These are phyloP conservation scores for Wickerhamomyces mucosus DNA, from an alignment of 805 yeast species.

Conservation along the genomic window DNA sequence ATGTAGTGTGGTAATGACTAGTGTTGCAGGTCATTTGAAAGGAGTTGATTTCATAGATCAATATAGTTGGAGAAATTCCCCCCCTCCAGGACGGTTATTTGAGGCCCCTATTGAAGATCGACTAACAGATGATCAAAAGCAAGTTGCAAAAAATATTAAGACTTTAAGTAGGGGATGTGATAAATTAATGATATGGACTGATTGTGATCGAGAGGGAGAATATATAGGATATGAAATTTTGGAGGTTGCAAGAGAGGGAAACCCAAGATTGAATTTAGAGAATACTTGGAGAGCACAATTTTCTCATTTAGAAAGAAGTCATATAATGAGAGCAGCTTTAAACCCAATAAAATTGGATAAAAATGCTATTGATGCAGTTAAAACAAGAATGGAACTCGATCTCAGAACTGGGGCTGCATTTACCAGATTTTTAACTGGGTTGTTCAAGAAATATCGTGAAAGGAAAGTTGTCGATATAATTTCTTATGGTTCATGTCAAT, in stretches of 20 bases:
- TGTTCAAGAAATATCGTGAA: conserved; percentile 26
- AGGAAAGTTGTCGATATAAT: conserved; percentile 15
- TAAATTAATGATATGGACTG: conserved; percentile 90
- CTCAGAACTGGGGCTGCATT: conserved; percentile 82
- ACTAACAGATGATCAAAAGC: conserved; percentile 30
- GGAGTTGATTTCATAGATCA: conserved; percentile 54
- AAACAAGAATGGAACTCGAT: conserved; percentile 80
- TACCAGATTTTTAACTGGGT: conserved; percentile 66
- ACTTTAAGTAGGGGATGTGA: conserved; percentile 53
- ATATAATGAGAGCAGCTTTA: conserved; percentile 65
- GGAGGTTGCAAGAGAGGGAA: conserved; percentile 49
- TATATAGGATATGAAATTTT: conserved; percentile 80
- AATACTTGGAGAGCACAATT: conserved; percentile 69
- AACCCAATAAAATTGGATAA: conserved; percentile 56
- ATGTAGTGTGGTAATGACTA: conserved; percentile 82
- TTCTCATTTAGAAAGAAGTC: conserved; percentile 75
- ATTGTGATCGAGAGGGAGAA: conserved; percentile 96
- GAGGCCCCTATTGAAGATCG: conserved; percentile 53
- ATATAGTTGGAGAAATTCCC: conserved; percentile 58
- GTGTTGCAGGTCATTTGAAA: conserved; percentile 82
- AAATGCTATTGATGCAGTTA: conserved; percentile 73
- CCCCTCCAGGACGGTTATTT: conserved; percentile 56
- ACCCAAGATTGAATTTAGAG: conserved; percentile 34
- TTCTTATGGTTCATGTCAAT: conserved; percentile 92
- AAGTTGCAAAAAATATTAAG: conserved; percentile 57